Evolutionary conservation across 2,329 filamentous ascomycete species (phyloP).

Genomic region (Colletotrichum sojae): DNA sequence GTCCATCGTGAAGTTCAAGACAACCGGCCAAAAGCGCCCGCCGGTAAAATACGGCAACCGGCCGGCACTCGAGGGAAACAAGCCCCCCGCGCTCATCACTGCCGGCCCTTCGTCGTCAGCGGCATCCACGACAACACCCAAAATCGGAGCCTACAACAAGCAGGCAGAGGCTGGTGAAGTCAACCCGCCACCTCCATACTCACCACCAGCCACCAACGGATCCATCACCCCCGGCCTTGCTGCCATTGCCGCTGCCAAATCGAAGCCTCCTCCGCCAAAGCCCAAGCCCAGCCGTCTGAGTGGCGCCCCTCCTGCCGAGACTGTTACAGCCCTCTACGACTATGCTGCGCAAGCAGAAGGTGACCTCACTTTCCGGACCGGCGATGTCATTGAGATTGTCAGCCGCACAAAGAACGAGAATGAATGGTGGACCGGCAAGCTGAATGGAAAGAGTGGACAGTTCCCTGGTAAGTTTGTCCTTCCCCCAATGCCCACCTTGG

Average conservation of each 20-base stretch:
- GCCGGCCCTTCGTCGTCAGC: slow-evolving; percentile 59
- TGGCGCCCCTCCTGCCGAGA: slow-evolving; percentile 77
- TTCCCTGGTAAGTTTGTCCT: slow-evolving; percentile 81
- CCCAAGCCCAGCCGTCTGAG: slow-evolving; percentile 85
- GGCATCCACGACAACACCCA: slow-evolving; percentile 44
- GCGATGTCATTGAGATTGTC: slow-evolving; percentile 92
- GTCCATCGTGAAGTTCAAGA: slow-evolving; percentile 91
- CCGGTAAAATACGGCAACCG: slow-evolving; percentile 70
- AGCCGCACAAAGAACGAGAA: slow-evolving; percentile 89
- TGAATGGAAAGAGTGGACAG: slow-evolving; percentile 86
- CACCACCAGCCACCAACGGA: slow-evolving; percentile 55
- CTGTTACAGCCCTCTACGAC: slow-evolving; percentile 92
- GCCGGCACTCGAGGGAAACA: slow-evolving; percentile 63
- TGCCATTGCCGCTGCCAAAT: slow-evolving; percentile 66
- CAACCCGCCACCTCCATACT: slow-evolving; percentile 81
- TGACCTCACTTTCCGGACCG: slow-evolving; percentile 89
- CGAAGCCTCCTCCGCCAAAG: slow-evolving; percentile 80
- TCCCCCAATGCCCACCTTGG: background rate
- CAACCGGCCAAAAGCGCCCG: slow-evolving; percentile 78
- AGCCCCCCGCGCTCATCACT: slow-evolving; percentile 66
- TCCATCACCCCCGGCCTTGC: slow-evolving; percentile 57
- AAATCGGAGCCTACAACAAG: slow-evolving; percentile 52
- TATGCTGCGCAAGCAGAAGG: slow-evolving; percentile 96
- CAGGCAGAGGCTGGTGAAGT: slow-evolving; percentile 61
- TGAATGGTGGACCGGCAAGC: slow-evolving; percentile 94